phyloP scores from a whole-genome alignment of 768 basidiomycete genomes.

The Pilatotrama ljubarskyi region DNA sequence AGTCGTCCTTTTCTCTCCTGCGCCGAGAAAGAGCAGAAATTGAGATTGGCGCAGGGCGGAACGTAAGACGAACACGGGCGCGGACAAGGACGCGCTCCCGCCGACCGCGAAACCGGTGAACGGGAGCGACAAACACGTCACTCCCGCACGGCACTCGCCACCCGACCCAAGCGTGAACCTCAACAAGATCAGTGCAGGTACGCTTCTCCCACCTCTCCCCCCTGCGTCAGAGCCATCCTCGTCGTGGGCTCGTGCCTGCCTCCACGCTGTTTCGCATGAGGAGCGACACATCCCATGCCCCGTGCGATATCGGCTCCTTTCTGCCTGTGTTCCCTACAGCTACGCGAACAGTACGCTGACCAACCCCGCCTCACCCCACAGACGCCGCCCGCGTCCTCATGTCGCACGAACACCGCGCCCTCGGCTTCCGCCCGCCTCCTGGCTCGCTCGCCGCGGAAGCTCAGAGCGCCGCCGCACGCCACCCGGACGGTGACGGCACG shows the following conservation, averaged over 20 bases:
- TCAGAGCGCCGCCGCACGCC: constrained; percentile 28
- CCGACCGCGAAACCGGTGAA: background rate
- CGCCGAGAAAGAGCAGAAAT: background rate
- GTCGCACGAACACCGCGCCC: constrained; percentile 32
- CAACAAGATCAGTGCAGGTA: constrained; percentile 24
- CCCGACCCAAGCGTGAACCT: constrained; percentile 23
- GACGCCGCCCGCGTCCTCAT: constrained; percentile 29
- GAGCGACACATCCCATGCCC: too few relatives aligned
- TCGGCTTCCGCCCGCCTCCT: constrained; percentile 34
- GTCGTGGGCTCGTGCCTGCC: too few relatives aligned
- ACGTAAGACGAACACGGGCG: constrained; percentile 17
- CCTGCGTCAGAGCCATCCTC: background rate
- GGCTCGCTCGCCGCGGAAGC: constrained; percentile 34
- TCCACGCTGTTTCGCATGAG: too few relatives aligned
- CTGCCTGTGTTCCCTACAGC: too few relatives aligned
- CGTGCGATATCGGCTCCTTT: too few relatives aligned
- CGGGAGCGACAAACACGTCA: constrained; percentile 3
- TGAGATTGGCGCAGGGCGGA: constrained; percentile 13
- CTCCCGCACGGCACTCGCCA: constrained; percentile 8
- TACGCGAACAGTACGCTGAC: background rate
- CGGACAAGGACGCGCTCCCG: constrained; percentile 7
- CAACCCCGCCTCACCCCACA: background rate
- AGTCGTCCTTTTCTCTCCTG: background rate
- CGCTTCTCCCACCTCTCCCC: background rate
- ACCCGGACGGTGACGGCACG: constrained; percentile 25